Percentiles rank a stretch among this genome's conserved stretches.
Conservation (phyloP, 2,329 filamentous ascomycete genomes). For the Curvularia sp. region DNA sequence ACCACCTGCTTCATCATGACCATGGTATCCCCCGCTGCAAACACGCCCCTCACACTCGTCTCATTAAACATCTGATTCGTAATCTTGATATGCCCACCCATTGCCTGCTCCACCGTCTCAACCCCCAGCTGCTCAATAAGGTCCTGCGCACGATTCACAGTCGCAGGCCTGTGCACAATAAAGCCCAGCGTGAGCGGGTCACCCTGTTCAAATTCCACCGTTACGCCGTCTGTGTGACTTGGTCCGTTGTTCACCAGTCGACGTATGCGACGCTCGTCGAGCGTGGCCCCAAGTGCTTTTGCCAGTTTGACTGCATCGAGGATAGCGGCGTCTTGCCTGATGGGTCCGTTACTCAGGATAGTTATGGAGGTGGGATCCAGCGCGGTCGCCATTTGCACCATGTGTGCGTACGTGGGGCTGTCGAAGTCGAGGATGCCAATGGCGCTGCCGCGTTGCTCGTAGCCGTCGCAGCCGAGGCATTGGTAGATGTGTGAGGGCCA, state of each 20-base stretch:
- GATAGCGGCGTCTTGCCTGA: conserved; percentile 19
- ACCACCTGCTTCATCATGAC: conserved; percentile 42
- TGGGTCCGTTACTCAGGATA: conserved; percentile 36
- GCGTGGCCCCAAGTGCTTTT: conserved; percentile 30
- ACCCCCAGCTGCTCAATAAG: conserved; percentile 42
- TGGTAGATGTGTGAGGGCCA: conserved; percentile 61
- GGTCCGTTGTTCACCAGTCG: conserved; percentile 39
- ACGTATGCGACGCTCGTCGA: conserved; percentile 37
- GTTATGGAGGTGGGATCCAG: conserved; percentile 38
- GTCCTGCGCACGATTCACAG: conserved; percentile 40
- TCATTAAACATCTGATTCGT: conserved; percentile 55
- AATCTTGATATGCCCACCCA: conserved; percentile 55
- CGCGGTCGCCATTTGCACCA: conserved; percentile 34
- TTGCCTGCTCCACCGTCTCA: conserved; percentile 48
- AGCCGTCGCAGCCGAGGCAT: conserved; percentile 67
- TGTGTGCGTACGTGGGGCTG: conserved; percentile 31
- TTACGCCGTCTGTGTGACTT: conserved; percentile 35
- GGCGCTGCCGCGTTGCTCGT: conserved; percentile 59
- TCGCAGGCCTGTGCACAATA: conserved; percentile 37
- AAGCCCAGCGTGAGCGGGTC: conserved; percentile 38
- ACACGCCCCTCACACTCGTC: conserved; percentile 60
- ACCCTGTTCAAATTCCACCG: conserved; percentile 38
- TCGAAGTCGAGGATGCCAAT: conserved; percentile 38
- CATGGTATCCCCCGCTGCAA: conserved; percentile 61
- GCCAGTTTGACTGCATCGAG: conserved; percentile 31